Percentiles rank a stretch among this genome's conserved stretches.
These are phyloP conservation scores for Xylaria nigripes DNA, from an alignment of 495 filamentous ascomycete genomes.

Conservation along the genomic window DNA sequence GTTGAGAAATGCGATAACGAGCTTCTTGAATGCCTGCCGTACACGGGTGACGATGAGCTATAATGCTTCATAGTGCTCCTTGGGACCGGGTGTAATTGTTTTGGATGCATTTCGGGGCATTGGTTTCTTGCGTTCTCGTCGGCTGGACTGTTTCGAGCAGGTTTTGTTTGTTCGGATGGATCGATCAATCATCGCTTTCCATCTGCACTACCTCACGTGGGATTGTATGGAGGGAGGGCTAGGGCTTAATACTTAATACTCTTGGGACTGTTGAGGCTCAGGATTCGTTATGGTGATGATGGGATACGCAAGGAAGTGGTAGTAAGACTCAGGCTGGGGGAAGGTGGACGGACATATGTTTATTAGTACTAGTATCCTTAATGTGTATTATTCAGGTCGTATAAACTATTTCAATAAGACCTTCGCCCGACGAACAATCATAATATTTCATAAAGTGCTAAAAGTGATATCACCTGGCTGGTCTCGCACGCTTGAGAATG, in stretches of 20 bases:
- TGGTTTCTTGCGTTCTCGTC: not conserved
- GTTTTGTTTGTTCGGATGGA: no score
- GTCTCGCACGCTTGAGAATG: no score
- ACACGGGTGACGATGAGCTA: not conserved
- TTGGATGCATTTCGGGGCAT: not conserved
- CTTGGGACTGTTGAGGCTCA: no score
- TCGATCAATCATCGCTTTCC: not conserved
- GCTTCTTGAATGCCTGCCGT: not conserved
- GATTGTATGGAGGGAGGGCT: not conserved
- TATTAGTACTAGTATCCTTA: slow-evolving; percentile 5
- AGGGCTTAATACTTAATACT: no score
- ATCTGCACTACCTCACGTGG: not conserved
- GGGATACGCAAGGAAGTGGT: not conserved
- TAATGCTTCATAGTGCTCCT: not conserved
- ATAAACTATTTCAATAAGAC: not conserved
- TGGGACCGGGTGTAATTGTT: not conserved
- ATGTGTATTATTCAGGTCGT: not conserved
- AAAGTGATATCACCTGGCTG: no score
- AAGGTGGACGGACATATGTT: not conserved
- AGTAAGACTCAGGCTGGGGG: not conserved
- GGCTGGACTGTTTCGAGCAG: not conserved
- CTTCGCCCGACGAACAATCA: not conserved
- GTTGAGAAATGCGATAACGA: not conserved
- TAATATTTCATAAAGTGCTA: no score
- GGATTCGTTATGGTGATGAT: no score